phyloP scores from a whole-genome alignment of 768 basidiomycete species.

The Leccinum subgranulosum region DNA sequence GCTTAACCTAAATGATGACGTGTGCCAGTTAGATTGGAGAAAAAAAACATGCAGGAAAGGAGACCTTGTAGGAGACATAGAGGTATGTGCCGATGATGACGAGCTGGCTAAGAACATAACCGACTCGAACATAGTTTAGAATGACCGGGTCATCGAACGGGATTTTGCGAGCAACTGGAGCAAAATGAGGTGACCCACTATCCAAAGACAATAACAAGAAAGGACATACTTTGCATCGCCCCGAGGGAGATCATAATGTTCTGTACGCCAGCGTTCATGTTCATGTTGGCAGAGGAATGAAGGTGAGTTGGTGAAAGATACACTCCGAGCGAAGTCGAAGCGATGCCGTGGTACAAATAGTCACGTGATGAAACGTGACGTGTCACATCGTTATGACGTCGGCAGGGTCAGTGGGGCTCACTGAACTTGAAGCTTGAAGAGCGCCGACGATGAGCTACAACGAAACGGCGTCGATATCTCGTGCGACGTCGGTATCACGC shows the following conservation, averaged over 20 bases:
- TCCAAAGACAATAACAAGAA: neutral
- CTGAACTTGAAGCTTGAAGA: neutral
- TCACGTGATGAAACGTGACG: slow-evolving; percentile 13
- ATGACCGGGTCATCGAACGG: slow-evolving; percentile 86
- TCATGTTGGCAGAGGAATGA: slow-evolving; percentile 47
- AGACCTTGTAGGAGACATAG: slow-evolving; percentile 70
- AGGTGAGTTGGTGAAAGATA: neutral
- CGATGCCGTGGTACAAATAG: neutral
- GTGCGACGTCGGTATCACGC: slow-evolving; percentile 71
- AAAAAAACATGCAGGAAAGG: neutral
- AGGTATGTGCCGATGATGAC: slow-evolving; percentile 75
- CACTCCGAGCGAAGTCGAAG: too few species aligned
- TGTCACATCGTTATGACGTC: slow-evolving; percentile 28
- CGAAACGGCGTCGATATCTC: slow-evolving; percentile 54
- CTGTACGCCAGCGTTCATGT: slow-evolving; percentile 76
- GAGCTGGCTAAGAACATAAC: slow-evolving; percentile 74
- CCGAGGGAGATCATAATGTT: slow-evolving; percentile 89
- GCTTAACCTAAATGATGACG: slow-evolving; percentile 63
- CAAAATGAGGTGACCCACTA: slow-evolving; percentile 1
- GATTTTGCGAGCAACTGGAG: slow-evolving; percentile 81
- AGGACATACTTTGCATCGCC: slow-evolving; percentile 77
- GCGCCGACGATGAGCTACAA: slow-evolving; percentile 32
- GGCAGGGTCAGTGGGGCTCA: neutral
- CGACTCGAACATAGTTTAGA: slow-evolving; percentile 78
- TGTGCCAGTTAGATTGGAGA: slow-evolving; percentile 10